Percentiles rank a stretch among this genome's conserved stretches.
Evolutionary conservation across 495 filamentous ascomycete genomes (phyloP).

Genomic region (Penicillium pancosmium): DNA sequence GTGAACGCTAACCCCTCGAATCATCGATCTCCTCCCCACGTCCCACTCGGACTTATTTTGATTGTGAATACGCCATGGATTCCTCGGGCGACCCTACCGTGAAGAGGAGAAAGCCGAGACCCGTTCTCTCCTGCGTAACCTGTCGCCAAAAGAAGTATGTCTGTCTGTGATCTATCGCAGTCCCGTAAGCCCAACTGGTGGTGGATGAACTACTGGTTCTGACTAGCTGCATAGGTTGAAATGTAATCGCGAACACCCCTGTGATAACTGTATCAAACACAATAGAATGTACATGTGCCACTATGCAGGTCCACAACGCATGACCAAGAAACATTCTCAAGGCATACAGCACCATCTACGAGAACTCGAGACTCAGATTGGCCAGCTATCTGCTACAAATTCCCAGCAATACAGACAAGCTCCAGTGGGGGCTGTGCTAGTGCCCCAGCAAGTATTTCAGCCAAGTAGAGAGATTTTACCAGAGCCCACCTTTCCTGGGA

Average conservation of each 20-base stretch:
- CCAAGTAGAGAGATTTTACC: neutral
- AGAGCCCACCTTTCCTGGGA: conserved; percentile 51
- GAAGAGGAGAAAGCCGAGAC: conserved; percentile 25
- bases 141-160: conserved; percentile 28
- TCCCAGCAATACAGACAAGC: neutral
- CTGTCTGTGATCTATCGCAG: neutral
- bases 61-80: conserved; percentile 6
- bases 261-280: conserved; percentile 43
- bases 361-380: conserved; percentile 16
- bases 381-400: conserved; percentile 18
- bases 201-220: conserved; percentile 1
- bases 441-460: neutral
- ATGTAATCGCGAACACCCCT: conserved; percentile 45
- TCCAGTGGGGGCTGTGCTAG: no score
- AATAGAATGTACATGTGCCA: conserved; percentile 32
- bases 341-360: conserved; percentile 23
- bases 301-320: conserved; percentile 23
- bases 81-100: neutral
- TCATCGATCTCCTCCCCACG: neutral
- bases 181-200: neutral
- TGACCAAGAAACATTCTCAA: conserved; percentile 18
- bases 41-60: conserved; percentile 8
- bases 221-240: conserved; percentile 37
- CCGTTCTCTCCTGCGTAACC: conserved; percentile 20
- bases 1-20: neutral